A percentile compares a stretch with the other conserved stretches of the same genome.
These are phyloP conservation scores for Leccinum subrobustum DNA, from an alignment of 1,284 basidiomycete species.

Conservation along the genomic window DNA sequence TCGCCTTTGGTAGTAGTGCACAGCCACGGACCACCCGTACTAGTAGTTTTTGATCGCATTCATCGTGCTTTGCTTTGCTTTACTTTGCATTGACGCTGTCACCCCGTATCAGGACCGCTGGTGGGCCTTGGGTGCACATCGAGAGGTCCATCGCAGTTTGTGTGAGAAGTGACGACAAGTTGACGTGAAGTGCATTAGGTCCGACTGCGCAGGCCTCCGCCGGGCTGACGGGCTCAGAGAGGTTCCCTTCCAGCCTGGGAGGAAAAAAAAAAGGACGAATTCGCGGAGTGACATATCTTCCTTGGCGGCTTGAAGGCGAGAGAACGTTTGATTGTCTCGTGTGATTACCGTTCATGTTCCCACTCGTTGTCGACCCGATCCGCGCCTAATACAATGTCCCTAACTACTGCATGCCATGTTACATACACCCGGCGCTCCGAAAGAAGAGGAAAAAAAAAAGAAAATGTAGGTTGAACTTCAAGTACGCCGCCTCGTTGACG, in stretches of 20 bases:
- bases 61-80: constrained; percentile 10
- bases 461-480: not conserved
- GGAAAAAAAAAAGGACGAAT: not conserved
- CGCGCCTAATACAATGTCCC: not conserved
- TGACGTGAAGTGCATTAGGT: constrained; percentile 14
- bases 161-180: constrained; percentile 21
- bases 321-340: not conserved
- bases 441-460: not conserved
- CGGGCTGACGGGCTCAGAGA: not conserved
- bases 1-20: constrained; percentile 11
- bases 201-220: constrained; percentile 5
- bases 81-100: constrained; percentile 17
- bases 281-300: constrained; percentile 6
- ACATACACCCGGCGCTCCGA: not conserved
- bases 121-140: constrained; percentile 7
- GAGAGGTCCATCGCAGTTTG: not conserved
- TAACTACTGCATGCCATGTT: not conserved
- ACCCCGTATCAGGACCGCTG: constrained; percentile 26
- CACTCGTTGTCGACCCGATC: constrained; percentile 7
- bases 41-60: constrained; percentile 10
- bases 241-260: constrained; percentile 14
- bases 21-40: constrained; percentile 15
- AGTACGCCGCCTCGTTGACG: not conserved
- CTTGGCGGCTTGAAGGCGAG: not conserved
- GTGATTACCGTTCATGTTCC: constrained; percentile 7